Conservation (phyloP, 192 early-diverging fungal genomes). For the Ambispora gerdemannii region DNA sequence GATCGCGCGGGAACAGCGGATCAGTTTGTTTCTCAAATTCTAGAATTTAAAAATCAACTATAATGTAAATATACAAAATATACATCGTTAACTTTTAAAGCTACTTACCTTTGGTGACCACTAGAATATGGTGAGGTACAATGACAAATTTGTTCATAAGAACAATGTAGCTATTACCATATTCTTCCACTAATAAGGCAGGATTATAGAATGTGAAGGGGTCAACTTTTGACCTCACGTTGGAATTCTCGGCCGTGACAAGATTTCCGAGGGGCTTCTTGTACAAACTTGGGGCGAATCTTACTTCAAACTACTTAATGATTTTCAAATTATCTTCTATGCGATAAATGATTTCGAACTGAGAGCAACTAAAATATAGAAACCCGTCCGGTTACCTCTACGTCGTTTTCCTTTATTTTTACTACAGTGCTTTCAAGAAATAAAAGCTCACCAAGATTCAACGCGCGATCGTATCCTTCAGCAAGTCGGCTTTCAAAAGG, state of each 20-base stretch:
- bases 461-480: slow-evolving; percentile 7
- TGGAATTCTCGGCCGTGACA: slow-evolving; percentile 12
- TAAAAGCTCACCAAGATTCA: slow-evolving; percentile 9
- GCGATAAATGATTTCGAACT: no score
- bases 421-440: slow-evolving; percentile 16
- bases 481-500: not conserved
- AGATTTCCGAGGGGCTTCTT: slow-evolving; percentile 40
- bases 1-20: slow-evolving; percentile 45
- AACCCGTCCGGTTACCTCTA: slow-evolving; percentile 20
- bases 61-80: not conserved
- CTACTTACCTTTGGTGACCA: slow-evolving; percentile 55
- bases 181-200: slow-evolving; percentile 45
- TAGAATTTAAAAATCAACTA: slow-evolving; percentile 13
- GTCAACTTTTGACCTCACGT: slow-evolving; percentile 27
- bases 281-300: slow-evolving; percentile 41
- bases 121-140: slow-evolving; percentile 49
- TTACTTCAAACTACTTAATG: slow-evolving; percentile 44
- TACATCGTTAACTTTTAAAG: not conserved
- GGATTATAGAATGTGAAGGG: slow-evolving; percentile 53
- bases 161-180: slow-evolving; percentile 41
- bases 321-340: not conserved
- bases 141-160: slow-evolving; percentile 59
- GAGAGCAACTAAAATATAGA: no score
- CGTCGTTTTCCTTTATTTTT: not conserved
- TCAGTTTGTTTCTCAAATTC: slow-evolving; percentile 52